Evolutionary conservation across 306 rosid genomes (phyloP), one percentile per base, ranked within the genome.

Genomic region (Ochetophila trinervis): DNA sequence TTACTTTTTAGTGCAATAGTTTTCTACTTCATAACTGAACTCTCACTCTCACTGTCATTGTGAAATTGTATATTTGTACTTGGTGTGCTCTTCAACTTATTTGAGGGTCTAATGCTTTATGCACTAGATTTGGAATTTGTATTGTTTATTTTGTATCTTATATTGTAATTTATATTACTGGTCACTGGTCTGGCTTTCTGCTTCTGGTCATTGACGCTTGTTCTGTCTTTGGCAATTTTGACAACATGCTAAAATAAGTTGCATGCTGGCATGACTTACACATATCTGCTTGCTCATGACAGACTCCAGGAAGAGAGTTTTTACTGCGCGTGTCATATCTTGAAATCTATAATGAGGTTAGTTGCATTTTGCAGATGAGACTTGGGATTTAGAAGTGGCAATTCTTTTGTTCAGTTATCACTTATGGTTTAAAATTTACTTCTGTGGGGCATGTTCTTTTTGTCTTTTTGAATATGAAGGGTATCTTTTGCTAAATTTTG

Each of bases 241-340:
- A 67, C 52, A 58, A 24, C 67, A 45, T 53, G 44, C 37, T 22
- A 63, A 30, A 37, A 51, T 61, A 36, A 23, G 58, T 42, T 69
- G 57, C 59, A 52, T 60, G 30, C 42, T 53, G 35, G 18, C 18
- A 62, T 60, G 42, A 57, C 76, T 74, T 52, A 81, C 22, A 23
- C 40, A 22, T 24, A 23, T 58, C 52, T 72, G 40, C 40, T 53
- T 55, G 65, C 72, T 68, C 37, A 8, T 73, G 83, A 82, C 89
- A 94, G 99, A 90, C 99, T 66, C 99, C 99, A 49, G 99, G 97
- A 76, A 85, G 97, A 65, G 99, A 94, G 77, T 94, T 94, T 89
- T 76, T 94, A 78, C 94, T 94, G 32, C 92, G 99, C 13, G 97
- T 94, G 48, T 94, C 99, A 47, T 94, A 90, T 76, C 86, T 94